Evolutionary conservation across 2,329 filamentous ascomycete genomes (phyloP), one percentile per base, ranked within the genome.

Genomic region (Aspergillus novoparasiticus): DNA sequence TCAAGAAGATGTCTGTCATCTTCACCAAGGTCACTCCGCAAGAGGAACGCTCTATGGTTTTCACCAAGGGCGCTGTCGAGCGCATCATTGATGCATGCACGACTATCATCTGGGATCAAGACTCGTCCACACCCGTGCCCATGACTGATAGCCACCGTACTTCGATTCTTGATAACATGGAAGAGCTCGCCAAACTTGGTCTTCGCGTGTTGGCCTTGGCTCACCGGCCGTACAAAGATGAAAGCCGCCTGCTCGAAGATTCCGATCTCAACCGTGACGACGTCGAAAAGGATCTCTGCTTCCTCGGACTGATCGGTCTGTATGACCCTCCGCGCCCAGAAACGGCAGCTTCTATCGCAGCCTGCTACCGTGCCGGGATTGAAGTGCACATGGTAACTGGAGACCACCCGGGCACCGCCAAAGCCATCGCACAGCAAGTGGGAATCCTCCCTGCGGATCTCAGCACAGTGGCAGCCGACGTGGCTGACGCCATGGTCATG

Each of bases 261-360:
- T 74, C 78, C 2, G 79, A 82, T n/a, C 76, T 83, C 3, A 76
- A 78, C 39, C 90, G 92, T 10, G 76, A 80, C 10, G 77, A 82
- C 4, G 84, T 93, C 14, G 92, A 94, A 73, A 79, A 80, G 28
- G 82, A 85, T 54, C 85, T 96, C 34, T 85, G 83, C 11, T 90
- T 94, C 64, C 84, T 92, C 6, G 93, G 93, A 23, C 84, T 96
- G 9, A 88, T 90, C 50, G 92, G 91, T 59, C 89, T 95, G 69
- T 94, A 94, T 75, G 92, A 95, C 70, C 92, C 92, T 10, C 92
- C 92, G 51, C 90, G 92, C 2, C 85, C 87, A 4, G 92, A 94
- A 79, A 92, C 92, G 3, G 90, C 88, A 34, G 83, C 81, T 2
- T 87, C 90, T 12, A 90, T 93, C 61, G 81, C 81, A 26, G 85